Base-by-base conservation (phyloP, 352 stramenopile species). In the Pythium diclinum region DNA sequence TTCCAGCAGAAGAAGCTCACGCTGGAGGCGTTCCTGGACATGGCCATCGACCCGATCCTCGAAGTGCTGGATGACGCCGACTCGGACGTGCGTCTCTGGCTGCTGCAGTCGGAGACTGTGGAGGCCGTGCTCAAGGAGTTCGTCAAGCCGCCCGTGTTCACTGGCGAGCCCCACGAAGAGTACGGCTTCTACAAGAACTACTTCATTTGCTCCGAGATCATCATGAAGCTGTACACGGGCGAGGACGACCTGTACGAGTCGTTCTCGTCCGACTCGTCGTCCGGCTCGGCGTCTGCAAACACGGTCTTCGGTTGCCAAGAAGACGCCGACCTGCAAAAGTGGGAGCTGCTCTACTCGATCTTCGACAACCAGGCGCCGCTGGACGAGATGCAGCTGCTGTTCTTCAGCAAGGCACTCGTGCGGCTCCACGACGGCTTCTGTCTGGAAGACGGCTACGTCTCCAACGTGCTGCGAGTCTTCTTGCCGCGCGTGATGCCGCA, bases 101-200 rank as follows among this genome's bases (percentile, higher is more conserved):
- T 95, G 23, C 87, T 92, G 78, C 79, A 90, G 63, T 73, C 78
- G 0, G 76, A 90, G 47, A 92, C 80, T 6, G 87, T 95, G 14
- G 85, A 87, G 54, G 79, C 88, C 23, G 83, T 95, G 32, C 73
- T 95, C 5, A 71, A 73, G 14, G 87, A 88, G 70, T 95, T 95
- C 61, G 76, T 92, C n/a, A 91, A 83, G 32, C 81, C 85, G 5
- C 84, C 86, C 0, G 73, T 91, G 30, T 83, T 95, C 16, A 74
- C 36, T 49, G 83, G 82, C 8, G 84, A 92, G 51, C 84, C 86
- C 3, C 83, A 95, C 63, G 87, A 95, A 56, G 87, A 95, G 72
- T 95, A 95, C 65, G 87, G 87, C 6, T 95, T 89, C 68, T 95
- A 95, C 76, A 95, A 95, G 67, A 89, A 87, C 55, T 83, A 91